A percentile compares a stretch with the other conserved stretches of the same genome.
phyloP scores from a whole-genome alignment of 805 yeast genomes.

The Monosporozyma servazzii region DNA sequence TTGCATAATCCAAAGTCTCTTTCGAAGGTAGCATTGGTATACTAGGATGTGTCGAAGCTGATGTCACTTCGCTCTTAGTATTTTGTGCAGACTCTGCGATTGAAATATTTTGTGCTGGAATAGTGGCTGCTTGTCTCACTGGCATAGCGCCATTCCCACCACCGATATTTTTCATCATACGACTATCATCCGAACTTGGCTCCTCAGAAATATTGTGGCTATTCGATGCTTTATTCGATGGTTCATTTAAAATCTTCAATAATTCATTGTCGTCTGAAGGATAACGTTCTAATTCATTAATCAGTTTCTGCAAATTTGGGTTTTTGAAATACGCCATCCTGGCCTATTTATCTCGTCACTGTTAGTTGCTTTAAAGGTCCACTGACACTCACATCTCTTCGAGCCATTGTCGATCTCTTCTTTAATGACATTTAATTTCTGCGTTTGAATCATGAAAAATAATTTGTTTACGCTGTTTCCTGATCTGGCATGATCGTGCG shows the following conservation, averaged over 20 bases:
- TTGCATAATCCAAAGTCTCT: constrained; percentile 1
- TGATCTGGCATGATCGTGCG: not conserved
- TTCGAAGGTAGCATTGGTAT: constrained; percentile 1
- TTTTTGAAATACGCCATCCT: not conserved
- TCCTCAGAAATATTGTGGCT: not conserved
- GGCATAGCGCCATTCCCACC: not conserved
- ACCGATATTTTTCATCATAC: not conserved
- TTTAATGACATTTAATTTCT: not conserved
- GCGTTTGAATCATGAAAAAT: not conserved
- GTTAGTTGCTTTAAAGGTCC: no score
- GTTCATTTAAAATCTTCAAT: not conserved
- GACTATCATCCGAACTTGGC: not conserved
- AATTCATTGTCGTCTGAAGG: not conserved
- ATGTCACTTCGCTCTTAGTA: not conserved
- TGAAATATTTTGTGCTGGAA: not conserved
- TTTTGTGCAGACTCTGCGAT: not conserved
- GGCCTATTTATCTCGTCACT: not conserved
- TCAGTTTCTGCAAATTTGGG: not conserved
- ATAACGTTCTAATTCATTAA: not conserved
- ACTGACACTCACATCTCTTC: no score
- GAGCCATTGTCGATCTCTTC: not conserved
- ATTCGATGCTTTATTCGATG: not conserved
- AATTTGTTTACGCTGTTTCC: not conserved
- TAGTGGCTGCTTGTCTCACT: not conserved
- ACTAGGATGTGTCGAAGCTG: not conserved